Percentiles rank a stretch among this genome's conserved stretches.
These are phyloP conservation scores for Pseudocercospora fijiensis DNA, from an alignment of 2,329 filamentous ascomycete genomes.

Conservation along the genomic window DNA sequence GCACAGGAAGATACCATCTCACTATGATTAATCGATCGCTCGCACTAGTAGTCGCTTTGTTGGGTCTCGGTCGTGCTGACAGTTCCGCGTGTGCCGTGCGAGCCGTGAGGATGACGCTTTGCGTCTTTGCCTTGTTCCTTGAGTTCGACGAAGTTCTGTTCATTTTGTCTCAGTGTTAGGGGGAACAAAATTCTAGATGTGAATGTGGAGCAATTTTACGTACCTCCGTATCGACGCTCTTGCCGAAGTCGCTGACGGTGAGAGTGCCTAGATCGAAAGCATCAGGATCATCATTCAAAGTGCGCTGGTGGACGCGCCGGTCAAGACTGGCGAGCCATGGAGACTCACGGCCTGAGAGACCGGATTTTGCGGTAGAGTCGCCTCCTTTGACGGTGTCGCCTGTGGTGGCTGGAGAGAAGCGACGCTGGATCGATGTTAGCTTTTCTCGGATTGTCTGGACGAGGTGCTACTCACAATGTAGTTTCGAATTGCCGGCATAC, in stretches of 20 bases:
- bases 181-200: too few relatives aligned
- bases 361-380: neutral
- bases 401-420: conserved; percentile 3
- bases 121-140: neutral
- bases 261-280: neutral
- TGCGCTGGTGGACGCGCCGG: conserved; percentile 2
- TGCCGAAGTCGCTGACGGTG: conserved; percentile 8
- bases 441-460: neutral
- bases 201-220: too few relatives aligned
- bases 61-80: conserved; percentile 1
- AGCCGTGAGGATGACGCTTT: neutral
- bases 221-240: conserved; percentile 11
- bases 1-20: neutral
- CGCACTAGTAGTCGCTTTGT: neutral
- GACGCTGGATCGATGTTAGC: conserved; percentile 3
- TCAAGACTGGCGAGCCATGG: conserved; percentile 4
- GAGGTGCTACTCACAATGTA: conserved; percentile 1
- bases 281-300: conserved; percentile 1
- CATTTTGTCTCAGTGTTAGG: neutral
- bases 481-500: conserved; percentile 16
- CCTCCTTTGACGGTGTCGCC: neutral
- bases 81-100: neutral
- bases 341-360: conserved; percentile 5
- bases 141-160: conserved; percentile 2
- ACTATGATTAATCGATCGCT: too few relatives aligned